Base-by-base conservation (phyloP, 371 early-diverging fungal species). In the Blakeslea trispora region DNA sequence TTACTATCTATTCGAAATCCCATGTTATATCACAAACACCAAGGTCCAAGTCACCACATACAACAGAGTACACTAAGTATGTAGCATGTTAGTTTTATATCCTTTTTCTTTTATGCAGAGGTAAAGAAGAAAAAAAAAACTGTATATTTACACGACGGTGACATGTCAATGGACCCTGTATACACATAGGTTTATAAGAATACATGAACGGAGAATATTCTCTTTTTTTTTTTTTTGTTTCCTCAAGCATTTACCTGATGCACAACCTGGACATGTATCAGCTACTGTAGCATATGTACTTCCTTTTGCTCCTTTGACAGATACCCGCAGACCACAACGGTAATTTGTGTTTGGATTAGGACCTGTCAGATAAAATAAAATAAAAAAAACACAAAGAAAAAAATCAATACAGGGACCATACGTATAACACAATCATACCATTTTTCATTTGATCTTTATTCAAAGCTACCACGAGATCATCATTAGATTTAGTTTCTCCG, bases 231-330 rank as follows among this genome's bases (percentile, higher is more conserved):
- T n/a, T n/a, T n/a, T n/a, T n/a, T n/a, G n/a, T n/a, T n/a, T n/a
- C n/a, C n/a, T n/a, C n/a, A n/a, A n/a, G n/a, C n/a, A n/a, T 40
- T 61, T 71, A 58, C 81, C 76, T 42, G 61, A 48, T 8, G 57
- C 47, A 51, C 75, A 75, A 17, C 40, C 14, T 23, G 75, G 75
- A 42, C 75, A 75, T 0, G 75, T 72, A 45, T 75, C 75, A 3
- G 68, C 71, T 10, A 75, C 63, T 39, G 60, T 57, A 21, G 75
- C 75, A 24, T 51, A 53, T 5, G 51, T 54, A 5, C 50, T 53
- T 21, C 75, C 75, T 10, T 37, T 17, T 19, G 46, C 23, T 18
- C 75, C 75, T 32, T 53, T 58, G 24, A 75, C 68, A 17, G 15
- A 52, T 5, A 75, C 66, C 47, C 56, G 61, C 14, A 69, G 63